Conservation (phyloP, 169 alveolate genomes). For the Cryptosporidium parvum region DNA sequence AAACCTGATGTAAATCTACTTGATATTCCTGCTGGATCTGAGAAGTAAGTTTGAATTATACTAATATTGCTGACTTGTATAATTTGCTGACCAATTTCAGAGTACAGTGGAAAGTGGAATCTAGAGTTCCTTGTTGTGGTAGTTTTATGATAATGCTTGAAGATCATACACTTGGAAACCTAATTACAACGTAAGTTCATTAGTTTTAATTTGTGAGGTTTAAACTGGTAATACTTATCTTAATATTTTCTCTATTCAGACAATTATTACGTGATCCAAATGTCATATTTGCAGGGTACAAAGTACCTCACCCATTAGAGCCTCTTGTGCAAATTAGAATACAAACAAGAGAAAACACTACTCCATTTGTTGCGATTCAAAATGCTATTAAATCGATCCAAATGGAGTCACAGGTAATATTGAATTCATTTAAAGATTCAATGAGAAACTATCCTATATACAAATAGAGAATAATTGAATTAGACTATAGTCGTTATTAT, state of each 20-base stretch:
- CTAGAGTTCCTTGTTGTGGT: constrained; percentile 90
- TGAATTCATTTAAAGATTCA: constrained; percentile 61
- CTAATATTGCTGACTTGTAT: not conserved
- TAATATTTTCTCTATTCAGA: constrained; percentile 57
- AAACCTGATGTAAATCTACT: constrained; percentile 66
- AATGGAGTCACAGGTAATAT: constrained; percentile 37
- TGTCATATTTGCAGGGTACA: constrained; percentile 92
- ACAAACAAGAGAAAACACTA: constrained; percentile 63
- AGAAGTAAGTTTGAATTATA: constrained; percentile 49
- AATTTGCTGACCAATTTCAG: constrained; percentile 63
- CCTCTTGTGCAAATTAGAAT: constrained; percentile 80
- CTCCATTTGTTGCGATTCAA: constrained; percentile 79
- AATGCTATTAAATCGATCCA: constrained; percentile 62
- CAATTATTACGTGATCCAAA: constrained; percentile 88
- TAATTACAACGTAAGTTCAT: constrained; percentile 85
- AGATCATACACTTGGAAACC: constrained; percentile 93
- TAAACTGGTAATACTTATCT: not conserved
- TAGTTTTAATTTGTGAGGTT: not conserved
- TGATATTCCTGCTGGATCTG: constrained; percentile 67
- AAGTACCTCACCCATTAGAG: constrained; percentile 94
- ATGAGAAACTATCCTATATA: constrained; percentile 74
- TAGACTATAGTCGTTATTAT: not conserved
- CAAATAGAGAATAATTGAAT: constrained; percentile 32
- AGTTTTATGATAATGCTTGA: constrained; percentile 90
- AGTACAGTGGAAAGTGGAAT: constrained; percentile 89